Evolutionary conservation across 2,329 filamentous ascomycete species (phyloP).

Genomic region (Gaeumannomyces tritici): DNA sequence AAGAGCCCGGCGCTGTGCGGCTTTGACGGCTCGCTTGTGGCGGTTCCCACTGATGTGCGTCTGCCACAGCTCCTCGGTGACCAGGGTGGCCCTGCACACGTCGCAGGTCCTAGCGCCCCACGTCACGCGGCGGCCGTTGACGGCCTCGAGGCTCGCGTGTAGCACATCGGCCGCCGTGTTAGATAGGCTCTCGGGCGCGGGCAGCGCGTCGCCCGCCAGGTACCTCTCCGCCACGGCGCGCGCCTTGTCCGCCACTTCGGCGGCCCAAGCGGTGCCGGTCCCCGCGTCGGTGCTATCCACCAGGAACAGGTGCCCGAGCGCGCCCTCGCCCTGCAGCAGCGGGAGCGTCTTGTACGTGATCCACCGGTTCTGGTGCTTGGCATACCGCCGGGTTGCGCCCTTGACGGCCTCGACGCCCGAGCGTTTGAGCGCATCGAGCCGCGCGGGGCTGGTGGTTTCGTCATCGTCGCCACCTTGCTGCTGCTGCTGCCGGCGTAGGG

Average conservation of each 20-base stretch:
- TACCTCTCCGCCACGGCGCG: conserved; percentile 52
- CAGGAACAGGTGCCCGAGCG: conserved; percentile 57
- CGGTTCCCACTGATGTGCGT: conserved; percentile 32
- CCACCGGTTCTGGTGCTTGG: conserved; percentile 76
- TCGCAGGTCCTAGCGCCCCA: conserved; percentile 58
- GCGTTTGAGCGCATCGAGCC: conserved; percentile 42
- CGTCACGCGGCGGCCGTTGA: conserved; percentile 39
- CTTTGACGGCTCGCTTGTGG: conserved; percentile 21
- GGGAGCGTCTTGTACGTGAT: conserved; percentile 75
- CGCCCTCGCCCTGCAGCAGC: conserved; percentile 46
- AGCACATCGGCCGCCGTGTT: conserved; percentile 43
- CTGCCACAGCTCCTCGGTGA: conserved; percentile 44
- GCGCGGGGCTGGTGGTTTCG: not conserved
- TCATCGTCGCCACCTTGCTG: conserved; percentile 15
- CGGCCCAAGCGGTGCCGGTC: conserved; percentile 45
- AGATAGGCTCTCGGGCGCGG: conserved; percentile 38
- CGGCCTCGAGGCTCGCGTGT: conserved; percentile 30
- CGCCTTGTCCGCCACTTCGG: conserved; percentile 57
- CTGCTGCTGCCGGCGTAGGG: not conserved
- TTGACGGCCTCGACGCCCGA: conserved; percentile 67
- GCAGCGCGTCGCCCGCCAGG: conserved; percentile 43
- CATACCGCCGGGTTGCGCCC: conserved; percentile 77
- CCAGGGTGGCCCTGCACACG: conserved; percentile 54
- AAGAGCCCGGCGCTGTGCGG: conserved; percentile 15
- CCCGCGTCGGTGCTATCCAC: conserved; percentile 57